phyloP scores from a whole-genome alignment of 441 rosid genomes.

The Theobroma grandiflorum region DNA sequence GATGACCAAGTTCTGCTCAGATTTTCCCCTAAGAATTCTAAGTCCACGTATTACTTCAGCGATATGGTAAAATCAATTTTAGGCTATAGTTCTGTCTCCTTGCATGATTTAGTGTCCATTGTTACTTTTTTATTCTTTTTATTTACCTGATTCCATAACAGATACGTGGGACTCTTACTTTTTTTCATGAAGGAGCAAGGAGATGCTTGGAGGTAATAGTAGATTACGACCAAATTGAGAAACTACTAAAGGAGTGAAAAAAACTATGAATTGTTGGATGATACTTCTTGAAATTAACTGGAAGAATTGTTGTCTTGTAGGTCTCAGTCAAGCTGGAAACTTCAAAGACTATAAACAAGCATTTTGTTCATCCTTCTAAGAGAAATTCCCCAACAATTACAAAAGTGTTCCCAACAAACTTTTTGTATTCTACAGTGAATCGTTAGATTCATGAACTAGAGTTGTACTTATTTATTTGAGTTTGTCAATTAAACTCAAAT shows the following conservation, averaged over 20 bases:
- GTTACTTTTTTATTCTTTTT: constrained; percentile 24
- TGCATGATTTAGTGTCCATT: neutral
- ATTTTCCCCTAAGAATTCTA: constrained; percentile 90
- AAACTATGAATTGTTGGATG: constrained; percentile 14
- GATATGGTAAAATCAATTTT: constrained; percentile 67
- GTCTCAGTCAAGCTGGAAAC: constrained; percentile 86
- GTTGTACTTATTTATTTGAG: constrained; percentile 8
- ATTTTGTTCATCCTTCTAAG: constrained; percentile 83
- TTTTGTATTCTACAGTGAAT: neutral
- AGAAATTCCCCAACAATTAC: constrained; percentile 85
- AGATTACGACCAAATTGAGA: constrained; percentile 17
- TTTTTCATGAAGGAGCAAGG: constrained; percentile 86
- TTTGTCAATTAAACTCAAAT: neutral
- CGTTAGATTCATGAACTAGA: constrained; percentile 3
- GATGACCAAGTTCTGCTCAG: constrained; percentile 89
- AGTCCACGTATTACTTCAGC: constrained; percentile 91
- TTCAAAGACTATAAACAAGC: constrained; percentile 75
- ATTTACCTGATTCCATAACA: constrained; percentile 40
- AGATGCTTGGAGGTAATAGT: constrained; percentile 92
- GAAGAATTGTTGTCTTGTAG: constrained; percentile 47
- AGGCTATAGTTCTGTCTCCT: constrained; percentile 17
- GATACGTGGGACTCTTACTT: constrained; percentile 97
- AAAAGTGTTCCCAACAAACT: constrained; percentile 53
- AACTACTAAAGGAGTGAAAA: constrained; percentile 10
- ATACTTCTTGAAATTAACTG: constrained; percentile 31